phyloP scores from a whole-genome alignment of 164 flowering plant species.

The Euptelea pleiosperma region DNA sequence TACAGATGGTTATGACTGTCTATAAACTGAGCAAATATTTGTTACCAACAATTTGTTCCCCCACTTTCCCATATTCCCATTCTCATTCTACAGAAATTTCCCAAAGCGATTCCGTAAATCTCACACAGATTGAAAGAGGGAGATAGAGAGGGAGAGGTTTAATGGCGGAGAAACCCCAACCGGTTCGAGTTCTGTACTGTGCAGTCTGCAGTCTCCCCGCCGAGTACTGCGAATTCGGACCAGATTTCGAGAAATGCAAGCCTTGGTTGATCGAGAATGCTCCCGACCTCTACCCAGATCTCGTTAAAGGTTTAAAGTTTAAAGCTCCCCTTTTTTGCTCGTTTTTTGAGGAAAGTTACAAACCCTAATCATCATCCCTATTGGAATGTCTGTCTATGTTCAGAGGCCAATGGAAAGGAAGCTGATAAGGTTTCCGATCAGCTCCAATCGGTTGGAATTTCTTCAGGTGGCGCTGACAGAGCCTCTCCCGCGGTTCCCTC shows the following conservation, averaged over 20 bases:
- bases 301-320: slow-evolving; percentile 50
- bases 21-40: no score
- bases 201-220: slow-evolving; percentile 72
- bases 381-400: neutral
- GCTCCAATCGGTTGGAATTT: slow-evolving; percentile 52
- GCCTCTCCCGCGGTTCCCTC: slow-evolving; percentile 20
- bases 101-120: no score
- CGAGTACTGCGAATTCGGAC: slow-evolving; percentile 94
- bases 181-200: slow-evolving; percentile 70
- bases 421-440: slow-evolving; percentile 61
- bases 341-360: neutral
- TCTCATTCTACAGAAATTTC: no score
- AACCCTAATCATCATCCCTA: neutral
- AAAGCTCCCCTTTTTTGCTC: neutral
- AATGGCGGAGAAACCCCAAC: slow-evolving; percentile 87
- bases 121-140: no score
- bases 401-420: slow-evolving; percentile 58
- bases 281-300: slow-evolving; percentile 82
- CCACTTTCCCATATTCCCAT: no score
- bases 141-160: slow-evolving; percentile 1
- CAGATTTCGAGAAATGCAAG: slow-evolving; percentile 93
- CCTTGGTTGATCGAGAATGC: slow-evolving; percentile 92
- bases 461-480: slow-evolving; percentile 35
- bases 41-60: no score
- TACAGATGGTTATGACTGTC: no score